Conservation (phyloP, 2,329 filamentous ascomycete species). For the Cladosporium cucumerinum region DNA sequence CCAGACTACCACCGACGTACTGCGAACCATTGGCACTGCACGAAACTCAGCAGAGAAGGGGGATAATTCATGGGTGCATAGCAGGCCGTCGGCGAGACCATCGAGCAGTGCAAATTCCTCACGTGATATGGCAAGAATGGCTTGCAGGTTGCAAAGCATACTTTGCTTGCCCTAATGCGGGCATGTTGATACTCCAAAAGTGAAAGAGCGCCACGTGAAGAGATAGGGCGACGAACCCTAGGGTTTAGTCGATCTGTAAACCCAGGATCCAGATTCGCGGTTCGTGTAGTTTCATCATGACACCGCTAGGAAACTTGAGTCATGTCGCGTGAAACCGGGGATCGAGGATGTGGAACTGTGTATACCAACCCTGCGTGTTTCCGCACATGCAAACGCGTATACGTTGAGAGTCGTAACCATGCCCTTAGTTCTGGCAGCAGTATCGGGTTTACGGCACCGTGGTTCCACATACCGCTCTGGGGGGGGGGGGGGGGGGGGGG, state of each 20-base stretch:
- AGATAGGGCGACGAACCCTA: neutral
- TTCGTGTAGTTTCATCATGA: neutral
- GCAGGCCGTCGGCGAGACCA: neutral
- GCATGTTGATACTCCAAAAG: neutral
- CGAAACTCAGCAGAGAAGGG: neutral
- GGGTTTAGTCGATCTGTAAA: neutral
- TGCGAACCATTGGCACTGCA: neutral
- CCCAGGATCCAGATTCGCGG: neutral
- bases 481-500: no score
- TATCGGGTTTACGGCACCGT: neutral
- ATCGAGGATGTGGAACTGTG: neutral
- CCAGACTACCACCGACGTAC: neutral
- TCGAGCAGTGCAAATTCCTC: neutral
- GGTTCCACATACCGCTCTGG: neutral
- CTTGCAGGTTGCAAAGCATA: neutral
- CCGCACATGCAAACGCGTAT: neutral
- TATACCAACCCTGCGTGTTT: neutral
- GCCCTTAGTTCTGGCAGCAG: neutral
- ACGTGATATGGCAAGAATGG: neutral
- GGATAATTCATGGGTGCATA: neutral
- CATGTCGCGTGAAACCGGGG: neutral
- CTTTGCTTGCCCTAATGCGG: neutral
- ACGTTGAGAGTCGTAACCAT: neutral
- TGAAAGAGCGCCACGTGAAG: neutral
- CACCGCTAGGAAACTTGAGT: neutral